A percentile compares a stretch with the other conserved stretches of the same genome.
phyloP scores from a whole-genome alignment of 192 early-diverging fungal species.

The Rhizoclosmatium sp. region DNA sequence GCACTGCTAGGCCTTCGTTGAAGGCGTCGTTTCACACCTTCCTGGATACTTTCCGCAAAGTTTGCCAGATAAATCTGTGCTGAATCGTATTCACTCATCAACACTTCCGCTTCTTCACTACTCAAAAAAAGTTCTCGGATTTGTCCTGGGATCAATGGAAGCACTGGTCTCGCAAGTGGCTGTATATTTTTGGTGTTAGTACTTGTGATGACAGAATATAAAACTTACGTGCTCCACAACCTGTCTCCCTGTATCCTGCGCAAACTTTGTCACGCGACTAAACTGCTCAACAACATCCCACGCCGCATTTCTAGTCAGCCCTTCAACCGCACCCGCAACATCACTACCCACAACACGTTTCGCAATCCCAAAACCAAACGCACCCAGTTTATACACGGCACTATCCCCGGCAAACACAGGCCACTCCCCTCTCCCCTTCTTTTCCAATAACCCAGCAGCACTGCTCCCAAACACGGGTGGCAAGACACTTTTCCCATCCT shows the following conservation, averaged over 20 bases:
- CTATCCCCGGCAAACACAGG: background rate
- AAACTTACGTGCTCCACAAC: background rate
- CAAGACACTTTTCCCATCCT: background rate
- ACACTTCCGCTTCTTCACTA: constrained; percentile 54
- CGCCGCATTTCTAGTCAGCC: constrained; percentile 35
- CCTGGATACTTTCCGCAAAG: constrained; percentile 42
- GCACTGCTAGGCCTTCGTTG: background rate
- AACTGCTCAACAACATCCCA: constrained; percentile 60
- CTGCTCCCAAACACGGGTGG: background rate
- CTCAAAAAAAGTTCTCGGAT: constrained; percentile 48
- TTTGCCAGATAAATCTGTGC: constrained; percentile 49
- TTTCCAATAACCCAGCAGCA: too few species aligned
- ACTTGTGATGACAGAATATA: too few species aligned
- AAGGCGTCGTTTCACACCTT: background rate
- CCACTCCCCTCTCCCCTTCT: background rate
- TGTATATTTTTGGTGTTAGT: too few species aligned
- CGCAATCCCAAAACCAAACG: constrained; percentile 48
- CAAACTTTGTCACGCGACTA: constrained; percentile 55
- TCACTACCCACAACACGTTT: constrained; percentile 43
- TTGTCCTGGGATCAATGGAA: constrained; percentile 55
- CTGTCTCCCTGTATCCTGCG: constrained; percentile 49
- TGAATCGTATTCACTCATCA: constrained; percentile 57
- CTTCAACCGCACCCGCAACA: constrained; percentile 53
- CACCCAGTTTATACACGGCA: constrained; percentile 50
- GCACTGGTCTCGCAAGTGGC: constrained; percentile 57